A percentile compares a stretch with the other conserved stretches of the same genome.
Conservation (phyloP, 2,329 filamentous ascomycete genomes). For the Biscogniauxia sp. region DNA sequence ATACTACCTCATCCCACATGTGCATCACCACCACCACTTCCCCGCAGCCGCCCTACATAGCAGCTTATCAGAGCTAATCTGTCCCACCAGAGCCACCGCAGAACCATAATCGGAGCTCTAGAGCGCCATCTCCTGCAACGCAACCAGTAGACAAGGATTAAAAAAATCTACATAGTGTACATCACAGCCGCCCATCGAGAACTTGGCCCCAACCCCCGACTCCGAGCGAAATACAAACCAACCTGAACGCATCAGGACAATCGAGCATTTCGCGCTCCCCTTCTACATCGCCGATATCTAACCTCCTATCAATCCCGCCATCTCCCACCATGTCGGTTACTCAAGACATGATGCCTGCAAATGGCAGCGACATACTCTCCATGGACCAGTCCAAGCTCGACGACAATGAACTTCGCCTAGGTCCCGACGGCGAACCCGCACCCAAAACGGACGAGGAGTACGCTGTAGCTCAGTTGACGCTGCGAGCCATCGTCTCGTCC, state of each 20-base stretch:
- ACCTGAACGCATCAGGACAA: conserved; percentile 1
- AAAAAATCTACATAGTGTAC: conserved; percentile 4
- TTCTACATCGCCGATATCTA: conserved; percentile 17
- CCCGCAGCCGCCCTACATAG: conserved; percentile 23
- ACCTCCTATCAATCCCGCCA: conserved; percentile 11
- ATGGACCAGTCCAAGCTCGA: conserved; percentile 66
- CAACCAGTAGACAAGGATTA: conserved; percentile 1
- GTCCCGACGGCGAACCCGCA: conserved; percentile 71
- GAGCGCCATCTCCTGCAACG: conserved; percentile 18
- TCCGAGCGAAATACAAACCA: not conserved
- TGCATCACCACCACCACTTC: conserved; percentile 20
- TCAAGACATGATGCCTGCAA: conserved; percentile 56
- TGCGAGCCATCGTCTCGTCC: conserved; percentile 96
- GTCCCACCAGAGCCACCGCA: conserved; percentile 26
- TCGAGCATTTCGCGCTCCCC: conserved; percentile 3
- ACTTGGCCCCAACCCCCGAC: conserved; percentile 4
- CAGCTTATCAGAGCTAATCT: conserved; percentile 33
- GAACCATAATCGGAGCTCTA: conserved; percentile 22
- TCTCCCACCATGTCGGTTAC: conserved; percentile 54
- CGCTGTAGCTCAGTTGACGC: conserved; percentile 83
- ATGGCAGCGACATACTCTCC: conserved; percentile 57
- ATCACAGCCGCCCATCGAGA: conserved; percentile 14
- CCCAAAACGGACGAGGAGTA: conserved; percentile 98
- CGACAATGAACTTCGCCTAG: conserved; percentile 59
- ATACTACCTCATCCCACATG: conserved; percentile 21